Evolutionary conservation across 1,139 yeast genomes (phyloP), one percentile per base, ranked within the genome.

Genomic region (Candida anutae): DNA sequence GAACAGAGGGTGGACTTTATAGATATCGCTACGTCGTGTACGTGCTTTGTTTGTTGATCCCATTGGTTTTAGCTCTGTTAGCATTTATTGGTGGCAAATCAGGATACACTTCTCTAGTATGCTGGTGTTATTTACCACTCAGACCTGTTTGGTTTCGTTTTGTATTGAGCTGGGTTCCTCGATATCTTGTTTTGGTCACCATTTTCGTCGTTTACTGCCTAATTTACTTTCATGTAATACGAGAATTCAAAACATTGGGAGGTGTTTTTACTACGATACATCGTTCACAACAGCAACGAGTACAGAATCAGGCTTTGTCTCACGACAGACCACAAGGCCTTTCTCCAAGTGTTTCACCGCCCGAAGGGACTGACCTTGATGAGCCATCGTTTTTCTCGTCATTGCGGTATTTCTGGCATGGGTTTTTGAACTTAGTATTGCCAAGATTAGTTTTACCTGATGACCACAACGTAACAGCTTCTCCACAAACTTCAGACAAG

Each of bases 91-190:
- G 49, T 25, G 39, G 47, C 27, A 39, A 39, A 3, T 57, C 64
- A 19, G 84, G 85, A 1, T 82, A 79, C 46, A 51, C 55, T 21
- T 73, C 82, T 12, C 68, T 73, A 37, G 74, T 80, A 26, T 76
- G 84, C 32, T 82, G 90, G 88, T 79, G 94, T 48, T 85, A 81
- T 48, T 58, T 87, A 29, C 90, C 95, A 0, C 72, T 75, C 29
- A 42, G 60, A 3, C 94, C 94, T 0, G 50, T 69, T 8, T 85
- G 94, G 94, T 78, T 76, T 48, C 64, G 87, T 33, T 49, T 81
- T 27, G 87, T 68, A 1, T 58, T 87, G 28, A 74, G 88, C 38
- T 87, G 95, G 95, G 77, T 74, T 1, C 90, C 94, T 3, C 63
- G 96, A 25, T 85, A 77, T 49, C 50, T 74, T 33, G 72, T 87